Evolutionary conservation across 2,329 filamentous ascomycete genomes (phyloP), one percentile per base, ranked within the genome.

Genomic region (Ceratocystis lukuohia): DNA sequence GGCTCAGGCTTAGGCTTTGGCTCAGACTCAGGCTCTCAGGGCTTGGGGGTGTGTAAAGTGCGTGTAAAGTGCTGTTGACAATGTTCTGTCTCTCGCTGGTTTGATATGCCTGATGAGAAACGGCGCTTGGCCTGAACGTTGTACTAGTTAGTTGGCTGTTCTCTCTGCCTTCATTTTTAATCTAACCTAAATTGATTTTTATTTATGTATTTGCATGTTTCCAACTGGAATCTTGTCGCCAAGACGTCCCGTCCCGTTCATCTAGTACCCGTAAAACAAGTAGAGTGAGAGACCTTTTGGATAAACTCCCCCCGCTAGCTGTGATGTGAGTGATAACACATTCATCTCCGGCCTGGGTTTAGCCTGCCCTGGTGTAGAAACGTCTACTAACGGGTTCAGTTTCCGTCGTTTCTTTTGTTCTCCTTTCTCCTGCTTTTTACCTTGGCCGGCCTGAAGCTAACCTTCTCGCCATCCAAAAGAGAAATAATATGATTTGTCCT

Each of bases 221-320:
- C 22, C 25, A n/a, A 25, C 56, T 59, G 28, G 28, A 59, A 59
- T 59, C 33, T 15, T 37, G 28, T 59, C 56, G 56, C 28, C 56
- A 33, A 59, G 25, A 59, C 56, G 56, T 37, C 56, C 56, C 28
- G 56, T 59, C 56, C 56, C 56, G 56, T 59, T n/a, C 56, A 25
- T 53, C 48, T 12, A 41, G 1, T 41, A 15, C 37, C 37, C 10
- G 37, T 15, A 41, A 12, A 20, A 30, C 28, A 37, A 8, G 15
- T n/a, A 37, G 30, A 59, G 17, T 7, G 17, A 37, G 30, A 59
- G 15, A 59, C 25, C 8, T 28, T 25, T 25, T 12, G 12, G 30
- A 59, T 30, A 30, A 30, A 15, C 56, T 59, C 28, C 6, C 25
- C 28, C 56, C 8, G 22, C 15, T 30, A 59, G 30, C 28, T 4